Conservation (phyloP, 2,329 filamentous ascomycete genomes). For the Daldinia eschscholtzii region DNA sequence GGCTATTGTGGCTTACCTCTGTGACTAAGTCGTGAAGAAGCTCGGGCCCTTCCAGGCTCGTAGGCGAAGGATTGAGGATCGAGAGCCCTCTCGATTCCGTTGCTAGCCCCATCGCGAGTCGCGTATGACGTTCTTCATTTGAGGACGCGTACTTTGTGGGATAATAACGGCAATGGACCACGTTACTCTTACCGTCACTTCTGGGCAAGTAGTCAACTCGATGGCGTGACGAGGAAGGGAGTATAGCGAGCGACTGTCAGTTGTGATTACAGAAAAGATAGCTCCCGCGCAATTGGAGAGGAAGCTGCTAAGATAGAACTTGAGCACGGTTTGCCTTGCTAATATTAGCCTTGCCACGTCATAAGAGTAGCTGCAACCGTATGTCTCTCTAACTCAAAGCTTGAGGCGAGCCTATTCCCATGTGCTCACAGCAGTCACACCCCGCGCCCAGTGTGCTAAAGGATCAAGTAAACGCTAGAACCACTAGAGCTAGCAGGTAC, state of each 20-base stretch:
- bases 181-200: not conserved
- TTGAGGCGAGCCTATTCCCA: not conserved
- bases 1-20: slow-evolving; percentile 50
- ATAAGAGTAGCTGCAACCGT: not conserved
- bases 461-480: not conserved
- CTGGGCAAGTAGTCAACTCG: not conserved
- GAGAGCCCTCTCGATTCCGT: slow-evolving; percentile 56
- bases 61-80: slow-evolving; percentile 69
- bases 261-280: not conserved
- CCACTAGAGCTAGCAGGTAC: not conserved
- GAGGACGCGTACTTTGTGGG: not conserved
- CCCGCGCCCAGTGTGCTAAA: not conserved
- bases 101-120: slow-evolving; percentile 27
- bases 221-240: not conserved
- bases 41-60: slow-evolving; percentile 60
- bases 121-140: slow-evolving; percentile 1
- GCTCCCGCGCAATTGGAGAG: not conserved
- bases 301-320: not conserved
- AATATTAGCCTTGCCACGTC: slow-evolving; percentile 4
- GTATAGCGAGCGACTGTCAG: not conserved
- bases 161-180: not conserved
- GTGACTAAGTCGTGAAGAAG: slow-evolving; percentile 69
- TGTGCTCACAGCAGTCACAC: not conserved
- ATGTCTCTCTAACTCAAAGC: not conserved
- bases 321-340: not conserved